Conservation (phyloP, 1,139 yeast species). For the Candida sp. region DNA sequence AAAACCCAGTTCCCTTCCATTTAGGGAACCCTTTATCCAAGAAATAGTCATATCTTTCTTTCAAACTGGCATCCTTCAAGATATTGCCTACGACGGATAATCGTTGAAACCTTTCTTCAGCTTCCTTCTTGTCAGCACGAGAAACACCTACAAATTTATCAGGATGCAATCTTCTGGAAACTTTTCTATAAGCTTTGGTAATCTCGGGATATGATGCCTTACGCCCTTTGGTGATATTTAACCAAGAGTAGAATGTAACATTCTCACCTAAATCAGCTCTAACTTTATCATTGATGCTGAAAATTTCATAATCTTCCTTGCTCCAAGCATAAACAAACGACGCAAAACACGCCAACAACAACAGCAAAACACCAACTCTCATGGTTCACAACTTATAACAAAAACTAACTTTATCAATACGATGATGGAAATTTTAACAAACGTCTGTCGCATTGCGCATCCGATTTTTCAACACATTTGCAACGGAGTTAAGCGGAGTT, state of each 20-base stretch:
- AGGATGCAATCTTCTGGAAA: constrained; percentile 76
- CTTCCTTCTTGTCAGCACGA: constrained; percentile 40
- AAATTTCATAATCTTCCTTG: constrained; percentile 76
- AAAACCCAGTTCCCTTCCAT: constrained; percentile 58
- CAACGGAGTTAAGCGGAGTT: no score
- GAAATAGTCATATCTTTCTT: constrained; percentile 83
- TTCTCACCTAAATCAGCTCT: constrained; percentile 59
- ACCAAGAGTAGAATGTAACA: constrained; percentile 67
- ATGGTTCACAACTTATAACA: background rate
- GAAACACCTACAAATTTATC: constrained; percentile 57
- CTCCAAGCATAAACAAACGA: constrained; percentile 31
- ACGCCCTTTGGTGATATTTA: constrained; percentile 49
- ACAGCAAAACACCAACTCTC: background rate
- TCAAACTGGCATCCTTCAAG: constrained; percentile 56
- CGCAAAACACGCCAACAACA: constrained; percentile 10
- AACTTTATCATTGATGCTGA: constrained; percentile 67
- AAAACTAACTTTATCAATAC: background rate
- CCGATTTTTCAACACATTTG: no score
- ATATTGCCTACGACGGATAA: constrained; percentile 74
- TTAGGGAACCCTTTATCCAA: constrained; percentile 82
- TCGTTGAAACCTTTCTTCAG: constrained; percentile 65
- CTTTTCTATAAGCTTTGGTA: constrained; percentile 67
- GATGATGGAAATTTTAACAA: background rate
- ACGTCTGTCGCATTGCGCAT: background rate
- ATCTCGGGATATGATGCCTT: constrained; percentile 62